Percentiles rank a stretch among this genome's conserved stretches.
Evolutionary conservation across 345 rosid species (phyloP).

Genomic region (Euphorbia pulcherrima): DNA sequence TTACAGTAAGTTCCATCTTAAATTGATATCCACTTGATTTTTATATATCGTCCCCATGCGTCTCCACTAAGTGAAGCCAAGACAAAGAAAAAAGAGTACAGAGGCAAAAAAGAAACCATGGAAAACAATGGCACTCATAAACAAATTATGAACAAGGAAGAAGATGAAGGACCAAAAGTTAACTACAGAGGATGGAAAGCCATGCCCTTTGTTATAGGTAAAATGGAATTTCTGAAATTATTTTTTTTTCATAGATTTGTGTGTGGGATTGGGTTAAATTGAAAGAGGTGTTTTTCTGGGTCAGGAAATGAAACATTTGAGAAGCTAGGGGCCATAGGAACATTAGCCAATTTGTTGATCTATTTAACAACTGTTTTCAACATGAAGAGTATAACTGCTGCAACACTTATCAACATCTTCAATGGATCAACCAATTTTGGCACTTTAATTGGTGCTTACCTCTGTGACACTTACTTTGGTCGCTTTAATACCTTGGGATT

Average conservation of each 20-base stretch:
- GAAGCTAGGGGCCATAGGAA: conserved; percentile 84
- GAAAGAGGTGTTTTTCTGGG: no score
- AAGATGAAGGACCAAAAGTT: conserved; percentile 26
- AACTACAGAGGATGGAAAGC: conserved; percentile 69
- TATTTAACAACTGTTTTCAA: conserved; percentile 73
- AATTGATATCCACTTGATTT: neutral
- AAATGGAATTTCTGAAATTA: neutral
- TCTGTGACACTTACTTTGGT: conserved; percentile 81
- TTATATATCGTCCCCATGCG: neutral
- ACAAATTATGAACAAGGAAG: conserved; percentile 5
- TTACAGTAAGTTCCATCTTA: no score
- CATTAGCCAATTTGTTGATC: conserved; percentile 66
- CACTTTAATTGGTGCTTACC: conserved; percentile 67
- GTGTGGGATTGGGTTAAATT: neutral
- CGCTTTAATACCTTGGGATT: conserved; percentile 71
- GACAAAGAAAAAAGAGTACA: neutral
- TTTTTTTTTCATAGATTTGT: neutral
- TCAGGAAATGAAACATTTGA: conserved; percentile 78
- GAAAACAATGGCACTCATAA: neutral
- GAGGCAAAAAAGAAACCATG: neutral
- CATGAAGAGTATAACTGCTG: conserved; percentile 62
- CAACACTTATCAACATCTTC: conserved; percentile 62
- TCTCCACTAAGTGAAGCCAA: neutral
- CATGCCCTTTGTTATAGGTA: conserved; percentile 74
- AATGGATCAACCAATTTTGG: conserved; percentile 70